phyloP scores from a whole-genome alignment of 352 stramenopile species.

The Globisporangium radiosum region DNA sequence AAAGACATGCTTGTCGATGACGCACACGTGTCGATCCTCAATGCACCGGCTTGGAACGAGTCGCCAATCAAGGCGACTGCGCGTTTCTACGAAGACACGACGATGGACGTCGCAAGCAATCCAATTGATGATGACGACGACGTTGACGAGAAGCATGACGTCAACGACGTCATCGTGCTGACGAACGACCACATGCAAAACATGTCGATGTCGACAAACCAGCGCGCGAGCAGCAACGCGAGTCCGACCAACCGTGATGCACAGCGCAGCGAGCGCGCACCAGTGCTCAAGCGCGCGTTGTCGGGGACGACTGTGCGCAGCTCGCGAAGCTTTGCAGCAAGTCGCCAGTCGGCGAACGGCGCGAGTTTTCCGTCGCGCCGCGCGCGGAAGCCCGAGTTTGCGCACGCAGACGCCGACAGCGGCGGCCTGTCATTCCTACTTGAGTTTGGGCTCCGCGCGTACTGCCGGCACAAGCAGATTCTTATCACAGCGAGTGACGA shows the following conservation, averaged over 20 bases:
- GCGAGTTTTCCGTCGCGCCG: background rate
- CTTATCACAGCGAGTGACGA: conserved; percentile 20
- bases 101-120: background rate
- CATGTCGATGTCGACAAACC: background rate
- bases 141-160: background rate
- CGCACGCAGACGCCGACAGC: conserved; percentile 1
- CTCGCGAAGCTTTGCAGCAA: background rate
- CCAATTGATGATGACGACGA: conserved; percentile 2
- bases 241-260: background rate
- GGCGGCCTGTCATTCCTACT: conserved; percentile 24
- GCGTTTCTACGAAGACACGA: background rate
- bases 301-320: background rate
- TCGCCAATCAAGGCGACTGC: background rate
- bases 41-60: conserved; percentile 2
- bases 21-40: background rate
- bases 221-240: background rate
- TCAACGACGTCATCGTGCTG: background rate
- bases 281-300: background rate
- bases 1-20: conserved; percentile 2
- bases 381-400: conserved; percentile 8
- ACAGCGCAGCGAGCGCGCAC: too few relatives aligned
- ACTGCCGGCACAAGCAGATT: conserved; percentile 31
- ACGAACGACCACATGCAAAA: conserved; percentile 1
- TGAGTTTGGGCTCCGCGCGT: conserved; percentile 32
- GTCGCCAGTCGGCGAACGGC: background rate